Conservation (phyloP, 176 grass and related monocot genomes). For the Urochloa ruziziensis region DNA sequence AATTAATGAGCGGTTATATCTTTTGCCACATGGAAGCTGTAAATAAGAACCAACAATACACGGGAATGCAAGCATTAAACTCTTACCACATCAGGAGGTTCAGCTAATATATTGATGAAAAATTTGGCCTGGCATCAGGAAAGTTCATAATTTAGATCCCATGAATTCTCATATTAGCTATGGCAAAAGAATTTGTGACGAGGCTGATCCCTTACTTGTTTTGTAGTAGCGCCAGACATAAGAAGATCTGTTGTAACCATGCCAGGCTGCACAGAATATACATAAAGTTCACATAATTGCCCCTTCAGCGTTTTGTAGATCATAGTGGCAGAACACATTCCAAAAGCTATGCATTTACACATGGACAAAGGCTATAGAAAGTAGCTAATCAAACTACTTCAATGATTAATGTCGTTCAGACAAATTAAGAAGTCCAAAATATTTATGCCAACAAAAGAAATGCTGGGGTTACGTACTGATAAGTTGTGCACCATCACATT, state of each 20-base stretch:
- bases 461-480: conserved; percentile 50
- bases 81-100: conserved; percentile 94
- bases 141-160: conserved; percentile 23
- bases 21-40: not conserved
- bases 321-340: not conserved
- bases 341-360: not conserved
- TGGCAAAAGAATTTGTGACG: not conserved
- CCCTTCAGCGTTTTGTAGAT: conserved; percentile 9
- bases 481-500: conserved; percentile 99
- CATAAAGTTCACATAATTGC: not conserved
- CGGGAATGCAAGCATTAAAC: not conserved
- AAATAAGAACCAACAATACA: not conserved
- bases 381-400: conserved; percentile 19
- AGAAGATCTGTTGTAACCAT: conserved; percentile 99
- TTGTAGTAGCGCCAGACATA: conserved; percentile 96
- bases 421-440: conserved; percentile 1
- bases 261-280: conserved; percentile 78
- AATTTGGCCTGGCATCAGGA: conserved; percentile 76
- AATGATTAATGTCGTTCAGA: not conserved
- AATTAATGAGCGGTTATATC: not conserved
- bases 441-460: conserved; percentile 20
- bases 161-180: conserved; percentile 23
- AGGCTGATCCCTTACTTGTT: conserved; percentile 61
- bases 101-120: conserved; percentile 99
- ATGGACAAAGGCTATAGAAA: conserved; percentile 21